phyloP scores from a whole-genome alignment of 805 yeast species.

The Candida vartiovaarae region DNA sequence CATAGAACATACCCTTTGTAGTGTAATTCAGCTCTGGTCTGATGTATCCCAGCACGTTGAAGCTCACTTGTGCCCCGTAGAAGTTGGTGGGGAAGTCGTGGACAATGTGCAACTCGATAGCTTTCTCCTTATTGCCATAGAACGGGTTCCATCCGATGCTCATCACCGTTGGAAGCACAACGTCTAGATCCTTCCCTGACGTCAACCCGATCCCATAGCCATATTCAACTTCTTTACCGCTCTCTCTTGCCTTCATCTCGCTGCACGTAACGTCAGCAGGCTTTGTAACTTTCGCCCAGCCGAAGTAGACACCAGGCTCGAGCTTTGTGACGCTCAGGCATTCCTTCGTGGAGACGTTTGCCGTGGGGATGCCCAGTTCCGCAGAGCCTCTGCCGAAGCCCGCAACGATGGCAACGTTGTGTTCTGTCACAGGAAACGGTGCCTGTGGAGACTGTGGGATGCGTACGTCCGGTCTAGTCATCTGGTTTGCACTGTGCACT shows the following conservation, averaged over 20 bases:
- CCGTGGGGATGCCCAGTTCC: conserved; percentile 93
- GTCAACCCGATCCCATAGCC: conserved; percentile 52
- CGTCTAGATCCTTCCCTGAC: conserved; percentile 31
- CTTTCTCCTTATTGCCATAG: conserved; percentile 68
- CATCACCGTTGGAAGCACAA: conserved; percentile 81
- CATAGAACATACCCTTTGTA: conserved; percentile 70
- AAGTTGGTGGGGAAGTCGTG: conserved; percentile 63
- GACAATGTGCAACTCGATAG: conserved; percentile 83
- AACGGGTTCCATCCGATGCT: conserved; percentile 96
- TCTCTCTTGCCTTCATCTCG: conserved; percentile 25
- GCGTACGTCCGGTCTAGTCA: conserved; percentile 20
- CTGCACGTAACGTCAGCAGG: not conserved
- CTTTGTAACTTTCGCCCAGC: conserved; percentile 36
- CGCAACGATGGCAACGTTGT: conserved; percentile 45
- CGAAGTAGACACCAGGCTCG: conserved; percentile 85
- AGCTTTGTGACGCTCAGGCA: conserved; percentile 31
- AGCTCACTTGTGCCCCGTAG: conserved; percentile 73
- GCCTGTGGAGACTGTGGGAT: conserved; percentile 36
- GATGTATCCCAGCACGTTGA: conserved; percentile 77
- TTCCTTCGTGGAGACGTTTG: conserved; percentile 64
- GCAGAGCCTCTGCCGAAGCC: conserved; percentile 97
- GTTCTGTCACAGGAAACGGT: conserved; percentile 44
- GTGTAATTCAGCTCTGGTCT: conserved; percentile 88
- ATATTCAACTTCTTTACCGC: conserved; percentile 41
- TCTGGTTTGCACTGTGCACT: not conserved